Evolutionary conservation across 2,329 filamentous ascomycete genomes (phyloP), one percentile per base, ranked within the genome.

Genomic region (Hypoxylon sp.): DNA sequence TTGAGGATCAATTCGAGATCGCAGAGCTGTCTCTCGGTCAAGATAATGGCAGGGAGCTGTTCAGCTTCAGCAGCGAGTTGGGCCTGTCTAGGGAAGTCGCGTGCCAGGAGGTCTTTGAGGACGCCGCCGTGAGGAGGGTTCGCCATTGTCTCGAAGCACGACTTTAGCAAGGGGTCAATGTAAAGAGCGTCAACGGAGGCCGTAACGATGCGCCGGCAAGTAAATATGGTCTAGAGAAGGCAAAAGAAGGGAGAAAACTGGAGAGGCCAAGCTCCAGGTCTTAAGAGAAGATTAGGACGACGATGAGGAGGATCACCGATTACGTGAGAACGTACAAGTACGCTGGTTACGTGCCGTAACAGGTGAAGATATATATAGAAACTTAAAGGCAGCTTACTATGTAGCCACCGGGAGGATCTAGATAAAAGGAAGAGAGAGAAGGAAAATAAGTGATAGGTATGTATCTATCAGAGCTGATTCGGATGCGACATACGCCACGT

Each of bases 1-100:
- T 94, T 98, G 81, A 99, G 90, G 77, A 99, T 94, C 81, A 99
- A 83, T 83, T 99, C 96, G 73, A 99, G 87, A 86, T 99, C 96
- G 83, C 96, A 99, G 52, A 99, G 90, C 83, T 99, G 96, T 76
- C 96, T 90, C 87, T 99, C 96, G 54, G 88, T 91, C 72, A 99
- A 89, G 65, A 91, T 83, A 73, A 99, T 86, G 37, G 95, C 92
- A 37, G 94, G 93, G 47, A 98, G 89, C 30, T 78, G 90, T 85
- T 97, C 94, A 43, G 95, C 92, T 83, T 99, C 96, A 48, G 87
- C 88, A 61, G 85, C 83, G 69, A 99, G 91, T 84, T 97, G 85
- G 70, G 85, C 85, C 72, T 96, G 91, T 77, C 91, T 90, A 73
- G 92, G 92, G 70, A 90, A 87, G 88, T 99, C 96, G 83, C 96